Conservation (phyloP, 2,329 filamentous ascomycete species). For the Kalaharituber pfeilii region DNA sequence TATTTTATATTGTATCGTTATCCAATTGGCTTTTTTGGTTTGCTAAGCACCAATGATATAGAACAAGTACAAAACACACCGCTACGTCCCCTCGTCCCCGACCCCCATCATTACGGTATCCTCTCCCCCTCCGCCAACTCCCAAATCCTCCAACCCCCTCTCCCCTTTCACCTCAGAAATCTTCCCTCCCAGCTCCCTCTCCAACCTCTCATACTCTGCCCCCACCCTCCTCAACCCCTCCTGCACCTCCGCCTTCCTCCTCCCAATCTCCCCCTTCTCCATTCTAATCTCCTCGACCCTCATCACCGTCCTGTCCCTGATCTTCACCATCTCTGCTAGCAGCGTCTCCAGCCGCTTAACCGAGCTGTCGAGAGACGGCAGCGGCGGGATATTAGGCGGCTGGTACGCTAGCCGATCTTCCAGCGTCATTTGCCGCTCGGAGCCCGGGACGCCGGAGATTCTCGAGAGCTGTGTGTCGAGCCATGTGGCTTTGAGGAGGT, state of each 20-base stretch:
- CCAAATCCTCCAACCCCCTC: background rate
- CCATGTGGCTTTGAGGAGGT: background rate
- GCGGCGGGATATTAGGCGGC: constrained; percentile 56
- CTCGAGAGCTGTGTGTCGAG: constrained; percentile 24
- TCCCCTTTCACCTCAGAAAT: background rate
- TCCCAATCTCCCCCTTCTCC: background rate
- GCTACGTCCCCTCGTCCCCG: too few species aligned
- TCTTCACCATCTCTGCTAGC: constrained; percentile 29
- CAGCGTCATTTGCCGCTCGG: constrained; percentile 14
- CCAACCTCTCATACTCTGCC: background rate
- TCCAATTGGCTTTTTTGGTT: too few species aligned
- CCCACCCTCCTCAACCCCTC: background rate
- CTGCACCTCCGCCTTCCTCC: background rate
- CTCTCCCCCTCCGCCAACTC: background rate
- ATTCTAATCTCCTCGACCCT: background rate
- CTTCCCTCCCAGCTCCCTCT: too few species aligned
- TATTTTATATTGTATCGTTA: too few species aligned
- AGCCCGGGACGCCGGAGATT: constrained; percentile 12
- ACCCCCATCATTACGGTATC: too few species aligned
- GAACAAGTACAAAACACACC: too few species aligned
- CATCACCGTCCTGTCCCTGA: background rate
- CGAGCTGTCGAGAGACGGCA: constrained; percentile 55
- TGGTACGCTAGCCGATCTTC: constrained; percentile 35
- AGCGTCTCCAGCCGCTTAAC: constrained; percentile 45
- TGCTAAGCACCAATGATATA: too few species aligned